These are phyloP conservation scores for Fusarium caatingaense DNA, from an alignment of 2,329 filamentous ascomycete species.

Conservation along the genomic window DNA sequence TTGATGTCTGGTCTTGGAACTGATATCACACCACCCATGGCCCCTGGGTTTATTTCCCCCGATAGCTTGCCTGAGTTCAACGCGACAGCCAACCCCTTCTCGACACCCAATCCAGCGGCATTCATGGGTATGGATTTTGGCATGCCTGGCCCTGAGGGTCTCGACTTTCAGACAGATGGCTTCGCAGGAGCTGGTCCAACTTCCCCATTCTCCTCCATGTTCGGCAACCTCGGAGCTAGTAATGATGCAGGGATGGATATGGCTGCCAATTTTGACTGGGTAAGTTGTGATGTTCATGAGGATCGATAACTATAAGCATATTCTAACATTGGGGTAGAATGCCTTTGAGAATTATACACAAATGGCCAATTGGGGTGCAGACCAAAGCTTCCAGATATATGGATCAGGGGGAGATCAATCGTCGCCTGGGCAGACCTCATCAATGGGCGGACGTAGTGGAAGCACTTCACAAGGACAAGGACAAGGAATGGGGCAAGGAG, in stretches of 20 bases:
- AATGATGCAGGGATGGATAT: slow-evolving; percentile 55
- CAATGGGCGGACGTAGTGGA: slow-evolving; percentile 38
- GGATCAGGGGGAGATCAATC: slow-evolving; percentile 46
- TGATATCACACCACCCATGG: slow-evolving; percentile 46
- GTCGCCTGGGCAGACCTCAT: slow-evolving; percentile 45
- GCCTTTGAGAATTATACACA: slow-evolving; percentile 69
- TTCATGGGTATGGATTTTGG: slow-evolving; percentile 61
- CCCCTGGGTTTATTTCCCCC: slow-evolving; percentile 43
- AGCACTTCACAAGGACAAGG: slow-evolving; percentile 26
- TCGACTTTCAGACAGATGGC: slow-evolving; percentile 49
- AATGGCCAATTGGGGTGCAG: slow-evolving; percentile 62
- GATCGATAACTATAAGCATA: neutral
- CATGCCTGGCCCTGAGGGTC: slow-evolving; percentile 47
- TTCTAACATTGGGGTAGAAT: slow-evolving; percentile 55
- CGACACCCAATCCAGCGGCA: slow-evolving; percentile 53
- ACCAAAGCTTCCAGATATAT: slow-evolving; percentile 66
- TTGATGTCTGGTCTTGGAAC: slow-evolving; percentile 55
- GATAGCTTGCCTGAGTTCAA: slow-evolving; percentile 45
- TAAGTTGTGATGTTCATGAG: slow-evolving; percentile 50
- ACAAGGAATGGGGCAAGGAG: slow-evolving; percentile 2
- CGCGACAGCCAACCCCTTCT: slow-evolving; percentile 46
- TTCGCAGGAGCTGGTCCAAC: slow-evolving; percentile 44
- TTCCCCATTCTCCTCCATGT: slow-evolving; percentile 66
- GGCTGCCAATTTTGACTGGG: slow-evolving; percentile 68
- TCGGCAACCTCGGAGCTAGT: slow-evolving; percentile 56